Evolutionary conservation across 202 grass and related monocot species (phyloP).

Genomic region (Dendrocalamus latiflorus): DNA sequence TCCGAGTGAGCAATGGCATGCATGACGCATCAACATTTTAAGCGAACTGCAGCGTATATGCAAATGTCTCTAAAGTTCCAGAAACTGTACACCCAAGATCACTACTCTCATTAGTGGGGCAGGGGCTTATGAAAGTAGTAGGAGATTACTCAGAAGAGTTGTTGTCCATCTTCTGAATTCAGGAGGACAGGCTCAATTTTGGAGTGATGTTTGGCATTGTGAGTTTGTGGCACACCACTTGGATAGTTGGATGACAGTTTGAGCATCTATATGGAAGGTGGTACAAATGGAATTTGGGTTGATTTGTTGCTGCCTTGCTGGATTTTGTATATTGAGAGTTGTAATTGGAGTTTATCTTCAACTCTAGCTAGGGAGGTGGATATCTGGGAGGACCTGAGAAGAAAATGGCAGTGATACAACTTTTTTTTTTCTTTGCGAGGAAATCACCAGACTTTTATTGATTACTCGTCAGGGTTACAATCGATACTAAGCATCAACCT

Average conservation of each 20-base stretch:
- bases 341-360: too few species aligned
- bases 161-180: not conserved
- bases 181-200: not conserved
- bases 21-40: not conserved
- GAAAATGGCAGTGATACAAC: too few species aligned
- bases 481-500: not conserved
- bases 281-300: not conserved
- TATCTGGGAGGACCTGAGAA: too few species aligned
- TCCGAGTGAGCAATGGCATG: not conserved
- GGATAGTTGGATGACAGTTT: not conserved
- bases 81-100: not conserved
- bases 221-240: not conserved
- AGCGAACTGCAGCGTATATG: not conserved
- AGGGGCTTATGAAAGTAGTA: not conserved
- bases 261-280: not conserved
- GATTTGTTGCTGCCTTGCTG: not conserved
- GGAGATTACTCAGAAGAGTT: not conserved
- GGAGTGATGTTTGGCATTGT: not conserved
- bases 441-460: not conserved
- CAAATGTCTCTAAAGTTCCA: not conserved
- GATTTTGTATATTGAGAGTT: too few species aligned
- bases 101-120: too few species aligned
- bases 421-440: too few species aligned
- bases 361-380: too few species aligned
- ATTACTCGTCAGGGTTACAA: too few species aligned